Evolutionary conservation across 306 rosid genomes (phyloP).

Genomic region (Pueraria montana): DNA sequence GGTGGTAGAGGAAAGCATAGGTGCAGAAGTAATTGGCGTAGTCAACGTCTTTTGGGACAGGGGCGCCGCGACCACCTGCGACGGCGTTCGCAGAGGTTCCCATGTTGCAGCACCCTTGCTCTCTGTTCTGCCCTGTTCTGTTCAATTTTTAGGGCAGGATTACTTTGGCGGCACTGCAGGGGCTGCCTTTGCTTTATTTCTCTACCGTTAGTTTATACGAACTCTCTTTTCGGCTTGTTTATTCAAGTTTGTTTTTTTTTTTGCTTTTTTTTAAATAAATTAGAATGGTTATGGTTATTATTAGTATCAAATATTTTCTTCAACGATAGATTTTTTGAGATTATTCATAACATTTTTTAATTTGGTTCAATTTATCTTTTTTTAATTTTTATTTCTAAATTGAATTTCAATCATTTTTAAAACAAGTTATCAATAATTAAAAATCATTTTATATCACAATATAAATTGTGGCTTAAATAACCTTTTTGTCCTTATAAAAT

Average conservation of each 20-base stretch:
- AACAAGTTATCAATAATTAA: too few species aligned
- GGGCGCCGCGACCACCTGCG: conserved; percentile 44
- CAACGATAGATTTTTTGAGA: too few species aligned
- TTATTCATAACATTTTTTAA: too few species aligned
- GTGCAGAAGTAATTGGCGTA: conserved; percentile 94
- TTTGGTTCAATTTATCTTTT: too few species aligned
- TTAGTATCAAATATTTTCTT: too few species aligned
- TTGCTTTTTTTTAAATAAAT: too few species aligned
- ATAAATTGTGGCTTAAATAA: too few species aligned
- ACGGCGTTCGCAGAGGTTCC: conserved; percentile 72
- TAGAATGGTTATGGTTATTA: too few species aligned
- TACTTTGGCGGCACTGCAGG: conserved; percentile 49
- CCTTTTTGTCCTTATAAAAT: too few species aligned
- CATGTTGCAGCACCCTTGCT: conserved; percentile 51
- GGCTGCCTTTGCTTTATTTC: not conserved
- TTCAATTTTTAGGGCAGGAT: conserved; percentile 57
- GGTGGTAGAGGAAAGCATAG: conserved; percentile 92
- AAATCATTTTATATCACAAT: too few species aligned
- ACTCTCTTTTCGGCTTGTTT: not conserved
- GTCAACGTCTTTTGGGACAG: conserved; percentile 85
- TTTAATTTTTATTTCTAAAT: too few species aligned
- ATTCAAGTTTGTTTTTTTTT: not conserved
- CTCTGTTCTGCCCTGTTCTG: not conserved
- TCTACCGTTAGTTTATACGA: conserved; percentile 33
- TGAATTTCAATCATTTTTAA: too few species aligned